Conservation (phyloP, 2,329 filamentous ascomycete species). For the Stemphylium vesicarium region DNA sequence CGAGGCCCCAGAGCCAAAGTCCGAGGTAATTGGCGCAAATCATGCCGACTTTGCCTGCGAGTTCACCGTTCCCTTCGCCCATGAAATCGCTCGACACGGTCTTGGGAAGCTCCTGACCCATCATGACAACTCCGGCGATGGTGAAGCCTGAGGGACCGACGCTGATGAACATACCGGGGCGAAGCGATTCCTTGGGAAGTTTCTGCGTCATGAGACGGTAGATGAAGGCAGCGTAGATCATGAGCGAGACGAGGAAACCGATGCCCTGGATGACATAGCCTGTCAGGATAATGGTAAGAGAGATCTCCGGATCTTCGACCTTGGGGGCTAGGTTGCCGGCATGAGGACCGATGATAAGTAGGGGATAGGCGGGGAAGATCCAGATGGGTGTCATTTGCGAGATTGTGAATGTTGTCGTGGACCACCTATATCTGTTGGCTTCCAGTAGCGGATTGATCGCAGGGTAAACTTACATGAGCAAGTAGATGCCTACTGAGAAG, state of each 20-base stretch:
- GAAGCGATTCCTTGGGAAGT: constrained; percentile 74
- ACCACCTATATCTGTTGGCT: constrained; percentile 58
- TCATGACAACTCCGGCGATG: constrained; percentile 64
- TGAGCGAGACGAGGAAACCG: constrained; percentile 70
- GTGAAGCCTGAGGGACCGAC: constrained; percentile 79
- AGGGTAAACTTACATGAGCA: constrained; percentile 66
- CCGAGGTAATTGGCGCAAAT: constrained; percentile 68
- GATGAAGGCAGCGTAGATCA: constrained; percentile 84
- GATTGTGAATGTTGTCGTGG: constrained; percentile 71
- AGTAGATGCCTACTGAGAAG: constrained; percentile 73
- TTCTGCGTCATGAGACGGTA: constrained; percentile 91
- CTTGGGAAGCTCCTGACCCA: constrained; percentile 59
- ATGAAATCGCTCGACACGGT: constrained; percentile 62
- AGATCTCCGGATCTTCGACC: constrained; percentile 48
- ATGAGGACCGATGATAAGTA: constrained; percentile 77
- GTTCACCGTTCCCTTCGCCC: constrained; percentile 57
- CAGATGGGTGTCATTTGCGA: constrained; percentile 86
- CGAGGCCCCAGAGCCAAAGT: constrained; percentile 83
- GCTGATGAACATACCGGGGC: constrained; percentile 85
- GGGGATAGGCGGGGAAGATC: constrained; percentile 85
- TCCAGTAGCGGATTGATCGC: neutral
- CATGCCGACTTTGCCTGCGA: constrained; percentile 62
- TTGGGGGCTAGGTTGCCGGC: constrained; percentile 64
- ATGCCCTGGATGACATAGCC: constrained; percentile 69
- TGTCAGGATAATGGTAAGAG: constrained; percentile 64